Evolutionary conservation across 2,329 filamentous ascomycete genomes (phyloP).

Genomic region (Aspergillus ustus): DNA sequence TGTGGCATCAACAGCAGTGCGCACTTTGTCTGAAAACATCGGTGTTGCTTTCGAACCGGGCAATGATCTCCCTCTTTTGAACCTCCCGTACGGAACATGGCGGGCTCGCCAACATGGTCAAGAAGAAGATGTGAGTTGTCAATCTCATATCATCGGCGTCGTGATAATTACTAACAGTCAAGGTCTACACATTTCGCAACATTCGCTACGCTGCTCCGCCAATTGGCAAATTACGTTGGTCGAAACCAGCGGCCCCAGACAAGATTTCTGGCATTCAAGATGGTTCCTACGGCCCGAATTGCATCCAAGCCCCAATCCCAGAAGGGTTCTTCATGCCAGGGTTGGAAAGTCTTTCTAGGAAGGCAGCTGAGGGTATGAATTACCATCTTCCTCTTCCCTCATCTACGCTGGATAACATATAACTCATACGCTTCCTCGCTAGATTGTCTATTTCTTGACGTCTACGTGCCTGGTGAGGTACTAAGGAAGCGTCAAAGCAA

Average conservation of each 20-base stretch:
- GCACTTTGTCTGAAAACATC: background rate
- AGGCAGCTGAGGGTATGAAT: background rate
- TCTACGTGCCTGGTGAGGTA: background rate
- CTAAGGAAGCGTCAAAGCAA: background rate
- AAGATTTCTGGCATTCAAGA: background rate
- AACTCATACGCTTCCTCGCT: background rate
- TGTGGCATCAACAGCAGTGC: background rate
- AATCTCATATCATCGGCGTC: background rate
- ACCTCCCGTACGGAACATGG: constrained; percentile 12
- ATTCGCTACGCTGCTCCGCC: constrained; percentile 14
- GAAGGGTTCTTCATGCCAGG: background rate
- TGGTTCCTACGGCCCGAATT: background rate
- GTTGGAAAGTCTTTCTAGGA: background rate
- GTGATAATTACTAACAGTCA: background rate
- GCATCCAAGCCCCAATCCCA: background rate
- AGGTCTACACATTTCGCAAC: constrained; percentile 9
- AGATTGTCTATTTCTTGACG: background rate
- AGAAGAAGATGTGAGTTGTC: background rate
- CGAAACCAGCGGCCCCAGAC: constrained; percentile 1
- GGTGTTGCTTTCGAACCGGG: background rate
- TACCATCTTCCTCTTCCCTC: background rate
- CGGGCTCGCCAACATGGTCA: background rate
- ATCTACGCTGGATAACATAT: background rate
- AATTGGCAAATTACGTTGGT: constrained; percentile 6
- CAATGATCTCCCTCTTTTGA: constrained; percentile 5